A percentile compares a stretch with the other conserved stretches of the same genome.
These are phyloP conservation scores for Aspergillus fumigatiaffinis DNA, from an alignment of 2,329 filamentous ascomycete species.

Conservation along the genomic window DNA sequence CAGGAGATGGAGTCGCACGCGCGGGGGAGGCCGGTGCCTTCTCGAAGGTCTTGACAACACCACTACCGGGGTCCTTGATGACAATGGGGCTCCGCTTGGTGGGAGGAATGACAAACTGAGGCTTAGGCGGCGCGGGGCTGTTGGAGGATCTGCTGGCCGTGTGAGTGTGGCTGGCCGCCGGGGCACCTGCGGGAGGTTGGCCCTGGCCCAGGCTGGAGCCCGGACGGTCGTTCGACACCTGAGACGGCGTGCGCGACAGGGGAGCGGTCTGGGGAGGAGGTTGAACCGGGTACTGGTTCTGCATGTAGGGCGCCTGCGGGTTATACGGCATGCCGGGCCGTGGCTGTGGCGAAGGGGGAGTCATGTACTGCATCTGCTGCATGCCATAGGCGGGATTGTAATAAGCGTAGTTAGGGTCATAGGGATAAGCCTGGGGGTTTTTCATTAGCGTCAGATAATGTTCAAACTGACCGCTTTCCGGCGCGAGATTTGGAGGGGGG, in stretches of 20 bases:
- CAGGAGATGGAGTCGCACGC: constrained; percentile 54
- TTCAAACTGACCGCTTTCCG: constrained; percentile 68
- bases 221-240: constrained; percentile 67
- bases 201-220: constrained; percentile 59
- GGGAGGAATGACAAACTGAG: constrained; percentile 61
- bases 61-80: constrained; percentile 80
- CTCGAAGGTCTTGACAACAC: constrained; percentile 66
- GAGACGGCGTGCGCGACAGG: constrained; percentile 81
- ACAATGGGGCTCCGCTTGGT: constrained; percentile 69
- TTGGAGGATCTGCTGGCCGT: constrained; percentile 54
- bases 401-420: constrained; percentile 43
- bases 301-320: constrained; percentile 48
- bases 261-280: constrained; percentile 55
- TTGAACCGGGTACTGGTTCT: constrained; percentile 48
- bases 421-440: constrained; percentile 59
- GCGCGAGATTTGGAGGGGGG: constrained; percentile 58
- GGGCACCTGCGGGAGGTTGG: constrained; percentile 47
- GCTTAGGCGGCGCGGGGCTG: constrained; percentile 57
- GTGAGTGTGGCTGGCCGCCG: constrained; percentile 44
- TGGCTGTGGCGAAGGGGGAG: constrained; percentile 44
- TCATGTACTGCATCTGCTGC: constrained; percentile 40
- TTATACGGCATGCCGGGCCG: constrained; percentile 49
- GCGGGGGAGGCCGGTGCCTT: constrained; percentile 62
- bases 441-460: constrained; percentile 63
- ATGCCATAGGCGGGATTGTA: constrained; percentile 40